Base-by-base conservation (phyloP, 352 stramenopile genomes). In the Pythium dissimile region DNA sequence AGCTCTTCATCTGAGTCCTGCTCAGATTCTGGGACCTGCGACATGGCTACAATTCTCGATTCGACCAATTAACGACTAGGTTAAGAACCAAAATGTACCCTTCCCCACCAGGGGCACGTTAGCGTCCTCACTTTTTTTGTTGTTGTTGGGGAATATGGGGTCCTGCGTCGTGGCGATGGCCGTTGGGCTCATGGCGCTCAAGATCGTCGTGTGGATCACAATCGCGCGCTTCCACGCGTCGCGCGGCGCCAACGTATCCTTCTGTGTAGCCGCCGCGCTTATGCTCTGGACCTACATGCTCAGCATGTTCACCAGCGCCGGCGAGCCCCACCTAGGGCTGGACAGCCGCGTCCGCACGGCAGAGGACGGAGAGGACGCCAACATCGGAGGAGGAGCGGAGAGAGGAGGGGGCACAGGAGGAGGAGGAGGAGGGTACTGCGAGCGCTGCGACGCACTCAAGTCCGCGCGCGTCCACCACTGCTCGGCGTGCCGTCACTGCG, bases 391-490 rank as follows among this genome's bases (percentile, higher is more conserved):
- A 34, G 10, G 42, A 53, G 26, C 10, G 5, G 6, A 37, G n/a
- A 18, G 21, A 51, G 48, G 69, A 75, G 34, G 32, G 57, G n/a
- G n/a, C n/a, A n/a, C n/a, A n/a, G n/a, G n/a, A n/a, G n/a, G n/a
- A n/a, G n/a, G n/a, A n/a, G n/a, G n/a, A n/a, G n/a, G n/a, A 37
- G 73, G 82, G 30, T 94, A 92, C 67, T 94, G 85, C 49, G 83
- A 93, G 59, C 76, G 72, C 41, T 94, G 85, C 59, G 79, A 93
- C 63, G 46, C 55, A 15, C 49, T 71, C 32, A 95, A 95, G 64
- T 65, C 73, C 1, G 35, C 59, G 4, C 48, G 62, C 21, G 80
- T 88, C 5, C 83, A 95, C 60, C 85, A 95, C 62, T 95, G 85
- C 71, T 93, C 83, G 8, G 59, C 75, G 15, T 95, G 85, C 53